Evolutionary conservation across 768 basidiomycete genomes (phyloP).

Genomic region (Daedalea quercina): DNA sequence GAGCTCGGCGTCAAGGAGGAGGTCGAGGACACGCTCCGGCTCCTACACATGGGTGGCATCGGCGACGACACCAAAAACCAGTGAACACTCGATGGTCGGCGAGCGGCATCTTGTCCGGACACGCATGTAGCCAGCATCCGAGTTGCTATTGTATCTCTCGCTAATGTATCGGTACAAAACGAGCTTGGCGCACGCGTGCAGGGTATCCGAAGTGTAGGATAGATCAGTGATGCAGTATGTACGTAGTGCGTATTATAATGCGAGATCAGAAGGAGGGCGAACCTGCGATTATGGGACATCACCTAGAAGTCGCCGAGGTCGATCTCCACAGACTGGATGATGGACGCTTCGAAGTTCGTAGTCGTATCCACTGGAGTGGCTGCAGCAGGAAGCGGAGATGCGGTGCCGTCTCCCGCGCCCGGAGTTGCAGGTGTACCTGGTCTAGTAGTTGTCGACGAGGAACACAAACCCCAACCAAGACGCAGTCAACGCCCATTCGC

Average conservation of each 20-base stretch:
- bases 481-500: slow-evolving; percentile 6
- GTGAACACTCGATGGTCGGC: not conserved
- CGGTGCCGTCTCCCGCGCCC: slow-evolving; percentile 20
- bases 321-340: slow-evolving; percentile 65
- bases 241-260: not conserved
- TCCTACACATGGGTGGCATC: not conserved
- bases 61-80: not conserved
- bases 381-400: slow-evolving; percentile 10
- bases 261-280: not conserved
- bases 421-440: slow-evolving; percentile 36
- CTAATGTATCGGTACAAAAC: too few relatives aligned
- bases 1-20: slow-evolving; percentile 27
- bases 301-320: slow-evolving; percentile 73
- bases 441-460: slow-evolving; percentile 17
- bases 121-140: too few relatives aligned
- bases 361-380: slow-evolving; percentile 24
- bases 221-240: not conserved
- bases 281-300: not conserved
- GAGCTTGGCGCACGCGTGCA: too few relatives aligned
- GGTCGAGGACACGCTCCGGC: slow-evolving; percentile 6
- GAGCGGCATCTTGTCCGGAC: too few relatives aligned
- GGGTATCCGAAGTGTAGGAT: not conserved
- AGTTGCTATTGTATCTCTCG: too few relatives aligned
- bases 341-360: slow-evolving; percentile 44
- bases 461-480: slow-evolving; percentile 18